Conservation (phyloP, 495 filamentous ascomycete genomes). For the Podospora pseudocomata region DNA sequence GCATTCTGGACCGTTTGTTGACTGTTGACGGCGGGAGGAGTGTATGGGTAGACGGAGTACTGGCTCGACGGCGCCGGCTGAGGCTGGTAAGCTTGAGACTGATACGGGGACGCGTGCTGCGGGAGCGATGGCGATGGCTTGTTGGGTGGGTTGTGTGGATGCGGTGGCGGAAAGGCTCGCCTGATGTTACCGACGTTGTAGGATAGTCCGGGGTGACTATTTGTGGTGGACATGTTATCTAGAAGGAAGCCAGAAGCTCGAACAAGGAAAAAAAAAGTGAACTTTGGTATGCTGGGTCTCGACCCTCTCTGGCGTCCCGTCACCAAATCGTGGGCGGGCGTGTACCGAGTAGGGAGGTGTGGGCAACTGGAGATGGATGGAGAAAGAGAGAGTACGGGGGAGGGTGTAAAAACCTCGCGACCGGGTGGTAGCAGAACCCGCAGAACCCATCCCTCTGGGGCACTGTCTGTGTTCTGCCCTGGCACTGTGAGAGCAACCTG, state of each 20-base stretch:
- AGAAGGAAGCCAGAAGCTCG: conserved; percentile 13
- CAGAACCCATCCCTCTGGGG: conserved; percentile 7
- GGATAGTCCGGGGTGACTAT: conserved; percentile 31
- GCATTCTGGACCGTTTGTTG: conserved; percentile 31
- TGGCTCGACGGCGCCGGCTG: conserved; percentile 26
- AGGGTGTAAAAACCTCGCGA: conserved; percentile 22
- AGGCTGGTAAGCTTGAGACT: conserved; percentile 38
- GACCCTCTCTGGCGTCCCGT: conserved; percentile 23
- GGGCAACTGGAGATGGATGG: conserved; percentile 28
- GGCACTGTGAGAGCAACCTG: neutral
- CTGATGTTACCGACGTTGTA: conserved; percentile 22
- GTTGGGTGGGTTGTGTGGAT: conserved; percentile 36
- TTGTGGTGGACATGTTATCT: conserved; percentile 31
- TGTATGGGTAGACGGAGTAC: conserved; percentile 35
- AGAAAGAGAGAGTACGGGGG: conserved; percentile 23
- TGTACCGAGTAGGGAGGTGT: conserved; percentile 34
- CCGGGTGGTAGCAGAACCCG: conserved; percentile 14
- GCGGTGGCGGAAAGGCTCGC: conserved; percentile 29
- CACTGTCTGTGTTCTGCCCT: neutral
- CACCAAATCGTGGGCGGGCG: conserved; percentile 32
- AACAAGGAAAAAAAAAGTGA: conserved; percentile 22
- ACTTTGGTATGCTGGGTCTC: conserved; percentile 24
- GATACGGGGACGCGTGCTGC: conserved; percentile 44
- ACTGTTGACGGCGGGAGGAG: conserved; percentile 32
- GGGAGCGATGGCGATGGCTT: conserved; percentile 44